Base-by-base conservation (phyloP, 495 filamentous ascomycete genomes). In the Xylaria telfairii region DNA sequence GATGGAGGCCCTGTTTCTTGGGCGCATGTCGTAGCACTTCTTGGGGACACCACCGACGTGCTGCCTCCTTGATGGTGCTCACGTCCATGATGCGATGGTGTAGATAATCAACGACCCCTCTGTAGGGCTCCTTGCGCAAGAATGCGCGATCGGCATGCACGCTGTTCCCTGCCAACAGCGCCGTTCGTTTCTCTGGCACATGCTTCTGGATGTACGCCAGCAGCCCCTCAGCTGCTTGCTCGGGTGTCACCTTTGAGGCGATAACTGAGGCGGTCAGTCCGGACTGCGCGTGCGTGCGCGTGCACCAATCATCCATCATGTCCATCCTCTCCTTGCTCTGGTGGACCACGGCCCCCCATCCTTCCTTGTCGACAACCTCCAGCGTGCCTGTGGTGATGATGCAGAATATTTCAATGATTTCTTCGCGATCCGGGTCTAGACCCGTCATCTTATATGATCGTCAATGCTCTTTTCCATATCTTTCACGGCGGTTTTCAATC, bases 81-180 rank as follows among this genome's bases (percentile, higher is more conserved):
- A 98, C 94, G 77, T 99, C 96, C 49, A 98, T 77, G 69, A 98
- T 92, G 13, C 96, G 90, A 82, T 98, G 92, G 82, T 95, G 92
- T 61, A 98, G 83, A 78, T 95, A 86, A 57, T 92, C 87, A 60
- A 93, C 75, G 4, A 97, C 88, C 62, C 83, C 80, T 24, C 86
- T 87, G 74, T 94, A 98, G 0, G 94, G 93, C 41, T 82, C 84
- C 71, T 90, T 89, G 8, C 87, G 82, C 65, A 99, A 85, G 77
- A 98, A 99, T 12, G 90, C 90, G 73, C 89, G 90, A 78, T 99
- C 96, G 6, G 91, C 91, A 77, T 99, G 96, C 10, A 99, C 92
- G 41, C 90, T 94, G 79, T 97, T 99, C 5, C 96, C 96, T 0
- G 96, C 95, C 51, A 99, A 82, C 72, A 98, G 78, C 4, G 88